Conservation (phyloP, 805 yeast genomes). For the Pichia rugopelliculosa region DNA sequence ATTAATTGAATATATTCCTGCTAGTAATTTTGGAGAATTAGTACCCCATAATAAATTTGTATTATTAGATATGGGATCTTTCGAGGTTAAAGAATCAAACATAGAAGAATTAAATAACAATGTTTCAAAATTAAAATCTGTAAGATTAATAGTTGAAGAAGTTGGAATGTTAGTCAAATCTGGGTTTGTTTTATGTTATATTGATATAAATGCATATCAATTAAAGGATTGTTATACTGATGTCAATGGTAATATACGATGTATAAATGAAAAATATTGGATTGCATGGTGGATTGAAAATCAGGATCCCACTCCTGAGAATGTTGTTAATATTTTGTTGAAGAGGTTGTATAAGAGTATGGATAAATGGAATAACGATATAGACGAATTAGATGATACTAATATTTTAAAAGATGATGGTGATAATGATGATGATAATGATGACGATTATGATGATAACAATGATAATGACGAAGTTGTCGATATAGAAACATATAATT, state of each 20-base stretch:
- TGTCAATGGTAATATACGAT: neutral
- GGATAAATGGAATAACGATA: constrained; percentile 16
- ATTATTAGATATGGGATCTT: constrained; percentile 44
- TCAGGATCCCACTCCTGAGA: constrained; percentile 25
- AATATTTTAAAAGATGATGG: too few relatives aligned
- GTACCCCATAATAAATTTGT: constrained; percentile 46
- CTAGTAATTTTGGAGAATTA: constrained; percentile 49
- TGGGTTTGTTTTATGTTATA: constrained; percentile 36
- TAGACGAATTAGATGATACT: neutral
- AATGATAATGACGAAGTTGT: constrained; percentile 10
- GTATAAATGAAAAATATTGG: constrained; percentile 17
- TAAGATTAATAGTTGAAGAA: constrained; percentile 2
- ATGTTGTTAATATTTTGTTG: constrained; percentile 39
- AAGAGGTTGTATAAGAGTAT: constrained; percentile 42
- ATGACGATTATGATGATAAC: constrained; percentile 3
- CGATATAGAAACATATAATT: constrained; percentile 23
- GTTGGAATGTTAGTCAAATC: constrained; percentile 31
- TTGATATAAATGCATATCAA: constrained; percentile 29
- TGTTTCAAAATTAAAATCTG: constrained; percentile 21
- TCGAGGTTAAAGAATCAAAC: constrained; percentile 17
- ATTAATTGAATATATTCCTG: constrained; percentile 43
- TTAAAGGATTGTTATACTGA: constrained; percentile 4
- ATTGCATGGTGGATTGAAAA: constrained; percentile 30
- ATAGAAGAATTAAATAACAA: neutral
- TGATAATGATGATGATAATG: constrained; percentile 22